Conservation (phyloP, 2,329 filamentous ascomycete species). For the Diaporthe amygdali region DNA sequence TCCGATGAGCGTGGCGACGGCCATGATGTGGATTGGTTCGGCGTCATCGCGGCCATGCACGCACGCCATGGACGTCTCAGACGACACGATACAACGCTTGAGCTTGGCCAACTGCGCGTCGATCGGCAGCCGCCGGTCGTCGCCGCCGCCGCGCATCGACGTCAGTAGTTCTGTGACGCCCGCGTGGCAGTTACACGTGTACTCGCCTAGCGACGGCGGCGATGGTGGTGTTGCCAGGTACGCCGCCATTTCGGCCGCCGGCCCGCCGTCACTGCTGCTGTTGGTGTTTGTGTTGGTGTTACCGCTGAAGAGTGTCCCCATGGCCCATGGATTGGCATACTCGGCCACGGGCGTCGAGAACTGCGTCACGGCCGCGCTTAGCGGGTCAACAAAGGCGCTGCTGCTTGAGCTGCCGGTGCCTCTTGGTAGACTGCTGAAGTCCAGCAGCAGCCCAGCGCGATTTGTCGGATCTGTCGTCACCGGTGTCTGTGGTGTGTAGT, state of each 20-base stretch:
- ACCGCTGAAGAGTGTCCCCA: not conserved
- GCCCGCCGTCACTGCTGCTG: not conserved
- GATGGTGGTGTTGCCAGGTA: not conserved
- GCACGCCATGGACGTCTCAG: slow-evolving; percentile 7
- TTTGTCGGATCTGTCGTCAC: not conserved
- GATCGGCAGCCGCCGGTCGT: not conserved
- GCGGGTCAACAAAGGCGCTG: not conserved
- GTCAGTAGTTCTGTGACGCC: slow-evolving; percentile 3
- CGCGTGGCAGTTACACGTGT: not conserved
- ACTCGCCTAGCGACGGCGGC: not conserved
- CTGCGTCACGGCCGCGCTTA: slow-evolving; percentile 2
- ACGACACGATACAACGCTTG: not conserved
- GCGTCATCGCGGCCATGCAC: not conserved
- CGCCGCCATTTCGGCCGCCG: not conserved
- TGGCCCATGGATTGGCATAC: not conserved
- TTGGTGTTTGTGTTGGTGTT: not conserved
- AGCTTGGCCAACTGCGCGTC: slow-evolving; percentile 14
- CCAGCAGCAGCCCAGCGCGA: not conserved
- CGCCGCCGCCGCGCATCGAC: not conserved
- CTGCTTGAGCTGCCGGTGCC: not conserved
- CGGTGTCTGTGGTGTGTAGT: not conserved
- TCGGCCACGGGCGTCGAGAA: not conserved
- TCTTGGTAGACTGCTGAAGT: not conserved
- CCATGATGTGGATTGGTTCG: slow-evolving; percentile 14
- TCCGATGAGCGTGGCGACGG: slow-evolving; percentile 3